Evolutionary conservation across 331 rosid species (phyloP).

Genomic region (Spiraea crenata): DNA sequence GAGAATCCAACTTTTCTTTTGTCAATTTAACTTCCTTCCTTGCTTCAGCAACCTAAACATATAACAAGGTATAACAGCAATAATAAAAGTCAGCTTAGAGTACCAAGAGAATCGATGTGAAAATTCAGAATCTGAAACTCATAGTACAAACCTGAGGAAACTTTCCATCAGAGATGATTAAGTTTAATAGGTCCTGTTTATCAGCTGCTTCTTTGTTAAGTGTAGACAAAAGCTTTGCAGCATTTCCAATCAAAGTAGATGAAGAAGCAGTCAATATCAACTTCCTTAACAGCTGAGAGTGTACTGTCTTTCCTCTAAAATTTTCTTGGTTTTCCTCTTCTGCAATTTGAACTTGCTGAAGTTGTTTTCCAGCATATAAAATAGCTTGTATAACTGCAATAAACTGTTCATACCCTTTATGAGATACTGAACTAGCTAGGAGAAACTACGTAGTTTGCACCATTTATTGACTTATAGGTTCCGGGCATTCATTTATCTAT

Average conservation of each 20-base stretch:
- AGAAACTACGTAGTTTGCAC: slow-evolving; percentile 11
- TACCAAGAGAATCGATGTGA: neutral
- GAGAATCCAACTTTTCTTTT: slow-evolving; percentile 59
- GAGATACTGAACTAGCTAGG: slow-evolving; percentile 16
- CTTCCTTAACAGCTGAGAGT: slow-evolving; percentile 63
- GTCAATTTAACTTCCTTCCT: slow-evolving; percentile 58
- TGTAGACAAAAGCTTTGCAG: slow-evolving; percentile 76
- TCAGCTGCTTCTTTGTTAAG: slow-evolving; percentile 79
- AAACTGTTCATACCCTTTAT: slow-evolving; percentile 47
- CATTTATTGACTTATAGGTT: neutral
- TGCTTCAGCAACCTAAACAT: slow-evolving; percentile 58
- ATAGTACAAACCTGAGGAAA: slow-evolving; percentile 65
- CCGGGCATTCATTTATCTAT: neutral
- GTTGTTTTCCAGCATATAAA: slow-evolving; percentile 75
- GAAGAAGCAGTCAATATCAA: slow-evolving; percentile 73
- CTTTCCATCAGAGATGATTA: slow-evolving; percentile 55
- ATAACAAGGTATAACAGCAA: slow-evolving; percentile 6
- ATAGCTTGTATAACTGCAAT: slow-evolving; percentile 80
- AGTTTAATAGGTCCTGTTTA: slow-evolving; percentile 62
- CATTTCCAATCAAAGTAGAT: slow-evolving; percentile 50
- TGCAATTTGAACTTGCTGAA: slow-evolving; percentile 64
- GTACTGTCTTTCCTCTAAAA: slow-evolving; percentile 27
- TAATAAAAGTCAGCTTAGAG: slow-evolving; percentile 14
- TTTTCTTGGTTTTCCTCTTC: slow-evolving; percentile 32
- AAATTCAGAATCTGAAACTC: slow-evolving; percentile 15